phyloP scores from a whole-genome alignment of 148 eudicot species.

The Amaranthus hypochondriacus region DNA sequence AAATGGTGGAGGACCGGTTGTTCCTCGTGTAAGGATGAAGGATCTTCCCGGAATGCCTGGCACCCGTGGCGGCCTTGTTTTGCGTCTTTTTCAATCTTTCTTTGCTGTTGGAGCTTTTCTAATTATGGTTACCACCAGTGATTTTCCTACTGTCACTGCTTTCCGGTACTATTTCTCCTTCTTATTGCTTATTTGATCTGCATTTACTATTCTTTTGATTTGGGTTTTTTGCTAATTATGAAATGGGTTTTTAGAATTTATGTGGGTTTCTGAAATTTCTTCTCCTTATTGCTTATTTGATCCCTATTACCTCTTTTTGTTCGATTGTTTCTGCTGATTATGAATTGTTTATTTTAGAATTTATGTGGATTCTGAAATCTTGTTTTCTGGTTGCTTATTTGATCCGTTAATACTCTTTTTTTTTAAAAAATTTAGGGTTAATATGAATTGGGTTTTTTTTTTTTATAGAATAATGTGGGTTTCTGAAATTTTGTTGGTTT shows the following conservation, averaged over 20 bases:
- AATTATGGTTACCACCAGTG: conserved; percentile 69
- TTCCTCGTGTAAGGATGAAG: conserved; percentile 58
- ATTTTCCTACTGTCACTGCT: conserved; percentile 80
- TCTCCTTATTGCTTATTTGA: no score
- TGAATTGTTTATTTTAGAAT: neutral
- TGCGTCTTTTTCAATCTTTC: conserved; percentile 53
- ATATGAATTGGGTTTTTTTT: no score
- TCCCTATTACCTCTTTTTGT: neutral
- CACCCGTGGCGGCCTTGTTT: conserved; percentile 49
- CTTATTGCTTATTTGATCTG: neutral
- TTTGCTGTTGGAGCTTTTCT: conserved; percentile 47
- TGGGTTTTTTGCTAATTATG: neutral
- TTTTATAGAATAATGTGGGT: no score
- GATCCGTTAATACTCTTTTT: no score
- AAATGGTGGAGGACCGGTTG: conserved; percentile 43
- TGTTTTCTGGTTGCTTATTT: no score
- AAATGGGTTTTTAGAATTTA: neutral
- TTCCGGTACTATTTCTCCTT: conserved; percentile 37
- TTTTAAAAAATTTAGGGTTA: no score
- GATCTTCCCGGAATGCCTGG: conserved; percentile 79
- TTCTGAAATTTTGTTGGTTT: no score
- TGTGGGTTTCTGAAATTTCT: neutral
- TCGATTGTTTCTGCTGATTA: neutral
- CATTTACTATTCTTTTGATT: neutral
- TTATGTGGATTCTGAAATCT: no score